These are phyloP conservation scores for apple (Malus domestica) DNA, from an alignment of 306 rosid species.

Conservation along the genomic window DNA sequence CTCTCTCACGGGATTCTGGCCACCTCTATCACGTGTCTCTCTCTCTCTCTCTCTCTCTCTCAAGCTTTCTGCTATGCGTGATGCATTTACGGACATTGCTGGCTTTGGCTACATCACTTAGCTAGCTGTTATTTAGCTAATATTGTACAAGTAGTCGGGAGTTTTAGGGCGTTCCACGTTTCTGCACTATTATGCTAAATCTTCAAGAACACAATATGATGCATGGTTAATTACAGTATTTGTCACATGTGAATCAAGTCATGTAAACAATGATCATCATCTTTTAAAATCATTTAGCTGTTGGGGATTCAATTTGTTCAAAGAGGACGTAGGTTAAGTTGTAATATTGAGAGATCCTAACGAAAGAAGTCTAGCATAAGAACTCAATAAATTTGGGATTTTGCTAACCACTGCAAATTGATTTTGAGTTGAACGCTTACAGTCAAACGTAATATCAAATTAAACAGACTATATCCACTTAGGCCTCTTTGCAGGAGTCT, in stretches of 20 bases:
- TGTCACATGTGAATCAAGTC: neutral
- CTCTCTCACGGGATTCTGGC: slow-evolving; percentile 65
- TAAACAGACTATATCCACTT: no score
- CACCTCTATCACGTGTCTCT: slow-evolving; percentile 53
- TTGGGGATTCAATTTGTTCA: neutral
- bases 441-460: no score
- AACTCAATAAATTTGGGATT: no score
- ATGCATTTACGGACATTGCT: neutral
- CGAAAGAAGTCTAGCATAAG: no score
- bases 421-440: no score
- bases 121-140: no score
- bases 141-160: neutral
- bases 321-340: no score
- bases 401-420: no score
- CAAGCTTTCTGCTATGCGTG: no score
- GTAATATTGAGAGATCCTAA: no score
- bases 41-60: slow-evolving; percentile 16
- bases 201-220: neutral
- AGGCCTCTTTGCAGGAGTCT: no score
- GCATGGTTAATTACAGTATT: neutral
- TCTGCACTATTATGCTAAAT: slow-evolving; percentile 17
- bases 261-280: neutral
- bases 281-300: neutral
- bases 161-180: slow-evolving; percentile 33
- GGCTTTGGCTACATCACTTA: neutral